Evolutionary conservation across 2,329 filamentous ascomycete species (phyloP).

Genomic region (Pseudogymnoascus sp.): DNA sequence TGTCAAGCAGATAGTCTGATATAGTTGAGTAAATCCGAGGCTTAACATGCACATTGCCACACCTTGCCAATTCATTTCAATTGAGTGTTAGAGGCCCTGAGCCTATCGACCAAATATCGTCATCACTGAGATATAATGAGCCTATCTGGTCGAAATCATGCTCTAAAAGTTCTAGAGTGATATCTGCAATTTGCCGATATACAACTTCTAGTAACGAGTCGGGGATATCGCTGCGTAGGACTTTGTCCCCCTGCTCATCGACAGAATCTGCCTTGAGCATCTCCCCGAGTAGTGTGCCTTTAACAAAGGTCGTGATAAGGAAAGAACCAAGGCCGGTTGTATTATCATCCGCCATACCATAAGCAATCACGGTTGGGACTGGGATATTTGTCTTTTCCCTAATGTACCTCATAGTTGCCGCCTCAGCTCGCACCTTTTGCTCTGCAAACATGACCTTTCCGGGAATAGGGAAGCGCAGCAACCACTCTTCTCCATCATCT

Average conservation of each 20-base stretch:
- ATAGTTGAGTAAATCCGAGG: background rate
- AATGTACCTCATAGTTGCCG: constrained; percentile 10
- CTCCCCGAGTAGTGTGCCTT: constrained; percentile 12
- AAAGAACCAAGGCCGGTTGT: constrained; percentile 14
- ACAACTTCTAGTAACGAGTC: constrained; percentile 14
- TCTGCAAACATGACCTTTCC: constrained; percentile 13
- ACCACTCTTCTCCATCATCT: constrained; percentile 12
- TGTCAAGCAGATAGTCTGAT: background rate
- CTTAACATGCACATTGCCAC: background rate
- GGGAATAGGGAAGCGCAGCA: constrained; percentile 15
- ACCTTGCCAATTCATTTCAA: constrained; percentile 13
- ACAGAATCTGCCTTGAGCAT: constrained; percentile 19
- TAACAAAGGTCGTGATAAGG: constrained; percentile 15
- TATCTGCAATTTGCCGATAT: constrained; percentile 16
- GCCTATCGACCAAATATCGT: constrained; percentile 2
- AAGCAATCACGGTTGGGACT: constrained; percentile 14
- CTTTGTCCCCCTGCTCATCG: constrained; percentile 21
- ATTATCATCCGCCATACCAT: constrained; percentile 15
- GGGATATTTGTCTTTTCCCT: constrained; percentile 13
- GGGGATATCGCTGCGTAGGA: constrained; percentile 28
- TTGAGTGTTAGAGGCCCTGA: constrained; percentile 16
- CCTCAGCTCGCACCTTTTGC: constrained; percentile 13
- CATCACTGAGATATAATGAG: constrained; percentile 10
- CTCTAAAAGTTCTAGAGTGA: constrained; percentile 15
- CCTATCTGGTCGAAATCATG: constrained; percentile 16